Evolutionary conservation across 1,284 basidiomycete species (phyloP), one percentile per base, ranked within the genome.

Genomic region (Waitea zeae): DNA sequence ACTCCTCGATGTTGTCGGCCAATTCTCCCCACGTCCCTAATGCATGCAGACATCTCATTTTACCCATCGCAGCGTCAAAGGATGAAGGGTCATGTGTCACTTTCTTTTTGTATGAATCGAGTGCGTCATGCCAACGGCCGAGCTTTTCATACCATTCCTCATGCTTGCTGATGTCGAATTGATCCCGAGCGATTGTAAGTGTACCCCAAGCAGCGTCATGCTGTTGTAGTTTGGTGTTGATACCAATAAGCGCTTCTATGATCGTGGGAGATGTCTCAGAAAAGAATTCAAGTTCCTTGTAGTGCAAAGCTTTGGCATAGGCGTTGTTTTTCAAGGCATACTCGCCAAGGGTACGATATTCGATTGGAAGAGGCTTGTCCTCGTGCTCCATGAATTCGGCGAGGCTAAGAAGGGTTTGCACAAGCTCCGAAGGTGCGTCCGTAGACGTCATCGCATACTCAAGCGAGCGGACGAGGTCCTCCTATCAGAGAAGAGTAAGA

Each of bases 351-450:
- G 86, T 84, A 34, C 86, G 75, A 43, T 93, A 81, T 46, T 96
- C 89, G 44, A 98, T 96, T 0, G 90, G 89, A 1, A 98, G 63
- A 1, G 87, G 72, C 52, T 96, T 96, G 53, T 98, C 95, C 54
- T 98, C 93, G 48, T 97, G 95, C 56, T 98, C 95, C 87, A 98
- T 96, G 53, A 98, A 98, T 54, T 99, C 95, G 5, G 92, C 90
- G n/a, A 98, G 66, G 53, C 92, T 92, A 40, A 99, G 70, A 19
- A 98, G 63, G 32, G 86, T 75, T 51, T 96, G 88, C n/a, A 95
- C 86, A 20, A 98, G 69, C 37, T 97, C 92, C 3, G 86, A 70
- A 0, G 93, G 88, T 2, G 88, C 77, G 3, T 67, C 72, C 9
- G 68, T 62, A 2, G 64, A 88, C 41, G 80, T 86, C 43, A 98